phyloP scores from a whole-genome alignment of 805 yeast species.

The Ogataea degrootiae region DNA sequence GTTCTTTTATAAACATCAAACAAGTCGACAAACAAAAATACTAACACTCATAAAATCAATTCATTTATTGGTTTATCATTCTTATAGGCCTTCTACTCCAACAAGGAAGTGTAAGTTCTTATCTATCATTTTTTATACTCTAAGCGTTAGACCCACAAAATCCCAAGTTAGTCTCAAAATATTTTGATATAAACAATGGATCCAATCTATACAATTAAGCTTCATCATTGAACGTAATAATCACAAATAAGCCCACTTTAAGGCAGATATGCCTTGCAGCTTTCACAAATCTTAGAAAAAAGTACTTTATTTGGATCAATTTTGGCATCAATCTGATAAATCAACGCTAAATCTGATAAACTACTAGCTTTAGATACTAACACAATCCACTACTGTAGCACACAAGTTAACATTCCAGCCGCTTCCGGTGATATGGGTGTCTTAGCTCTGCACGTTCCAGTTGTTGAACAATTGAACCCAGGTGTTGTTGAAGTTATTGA shows the following conservation, averaged over 20 bases:
- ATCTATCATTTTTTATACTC: background rate
- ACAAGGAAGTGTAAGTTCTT: constrained; percentile 29
- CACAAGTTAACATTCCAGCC: constrained; percentile 94
- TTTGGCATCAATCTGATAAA: no score
- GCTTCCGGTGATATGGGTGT: constrained; percentile 95
- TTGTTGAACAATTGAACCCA: constrained; percentile 92
- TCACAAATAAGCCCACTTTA: no score
- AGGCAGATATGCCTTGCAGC: no score
- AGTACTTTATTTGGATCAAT: no score
- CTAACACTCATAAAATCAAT: constrained; percentile 1
- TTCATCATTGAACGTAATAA: background rate
- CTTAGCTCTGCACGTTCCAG: constrained; percentile 95
- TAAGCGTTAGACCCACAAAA: no score
- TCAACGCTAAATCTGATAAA: no score
- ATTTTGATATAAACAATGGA: no score
- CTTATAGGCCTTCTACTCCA: constrained; percentile 25
- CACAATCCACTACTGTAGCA: constrained; percentile 22
- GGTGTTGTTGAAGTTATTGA: constrained; percentile 92
- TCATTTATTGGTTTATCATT: background rate
- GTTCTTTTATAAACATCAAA: background rate
- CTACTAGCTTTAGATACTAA: background rate
- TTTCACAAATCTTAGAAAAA: no score
- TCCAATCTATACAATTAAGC: no score
- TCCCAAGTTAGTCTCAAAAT: no score
- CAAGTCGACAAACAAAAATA: background rate